Percentiles rank a stretch among this genome's conserved stretches.
These are phyloP conservation scores for Exobasidium cylindrosporum DNA, from an alignment of 1,284 basidiomycete species.

Conservation along the genomic window DNA sequence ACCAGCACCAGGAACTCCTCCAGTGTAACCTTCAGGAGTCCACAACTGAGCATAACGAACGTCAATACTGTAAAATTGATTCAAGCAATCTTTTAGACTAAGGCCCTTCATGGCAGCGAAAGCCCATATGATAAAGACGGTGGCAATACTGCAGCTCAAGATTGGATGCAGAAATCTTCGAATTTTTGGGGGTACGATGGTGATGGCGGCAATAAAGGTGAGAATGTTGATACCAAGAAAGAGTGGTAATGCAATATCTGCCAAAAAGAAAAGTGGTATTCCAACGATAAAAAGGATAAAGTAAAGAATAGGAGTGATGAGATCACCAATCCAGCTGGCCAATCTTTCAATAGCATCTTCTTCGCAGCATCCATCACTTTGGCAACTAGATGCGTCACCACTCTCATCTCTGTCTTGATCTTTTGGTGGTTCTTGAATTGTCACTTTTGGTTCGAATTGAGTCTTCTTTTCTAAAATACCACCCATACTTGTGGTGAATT, in stretches of 20 bases:
- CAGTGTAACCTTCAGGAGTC: conserved; percentile 27
- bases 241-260: conserved; percentile 39
- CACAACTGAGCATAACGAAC: conserved; percentile 39
- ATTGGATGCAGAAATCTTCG: conserved; percentile 43
- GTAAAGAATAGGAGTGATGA: conserved; percentile 31
- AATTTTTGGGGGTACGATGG: conserved; percentile 31
- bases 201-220: conserved; percentile 37
- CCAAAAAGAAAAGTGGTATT: conserved; percentile 33
- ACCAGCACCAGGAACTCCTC: conserved; percentile 42
- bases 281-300: conserved; percentile 31
- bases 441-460: not conserved
- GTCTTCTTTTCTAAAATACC: not conserved
- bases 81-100: conserved; percentile 23
- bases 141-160: conserved; percentile 36
- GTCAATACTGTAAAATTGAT: conserved; percentile 25
- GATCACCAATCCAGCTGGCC: conserved; percentile 22
- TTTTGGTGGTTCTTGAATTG: not conserved
- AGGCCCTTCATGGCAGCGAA: conserved; percentile 28
- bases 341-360: conserved; percentile 39
- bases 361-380: no score
- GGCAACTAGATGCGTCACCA: not conserved
- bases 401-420: no score
- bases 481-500: not conserved
- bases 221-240: conserved; percentile 40
- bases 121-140: conserved; percentile 41